Evolutionary conservation across 179 eudicot genomes (phyloP), one percentile per base, ranked within the genome.

Genomic region (Silene coronaria): DNA sequence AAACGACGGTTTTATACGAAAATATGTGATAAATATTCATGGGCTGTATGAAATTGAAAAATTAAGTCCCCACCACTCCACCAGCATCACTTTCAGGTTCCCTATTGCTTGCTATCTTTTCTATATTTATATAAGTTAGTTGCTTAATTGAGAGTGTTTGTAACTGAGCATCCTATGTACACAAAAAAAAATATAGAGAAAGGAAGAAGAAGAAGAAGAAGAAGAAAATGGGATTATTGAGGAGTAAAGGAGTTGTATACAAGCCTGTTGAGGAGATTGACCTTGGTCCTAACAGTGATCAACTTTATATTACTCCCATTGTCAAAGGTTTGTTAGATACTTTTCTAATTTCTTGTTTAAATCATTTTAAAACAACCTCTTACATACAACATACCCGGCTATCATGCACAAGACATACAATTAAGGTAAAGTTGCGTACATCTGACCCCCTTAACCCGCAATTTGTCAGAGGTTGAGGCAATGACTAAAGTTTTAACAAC

Each of bases 211-310:
- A 67, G 34, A 38, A 26, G 30, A 42, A 74, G 16, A 19, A 7
- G 10, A 36, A 24, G 6, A 64, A 75, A 22, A 82, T 92, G 97
- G 96, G 92, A 10, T 30, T 91, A 77, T 78, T 89, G 51, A 83
- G 84, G 71, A 88, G 79, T 76, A 59, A 78, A 45, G 89, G 91
- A 28, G 83, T 82, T 62, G 78, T 89, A 69, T 95, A 92, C 85
- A 89, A 89, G 80, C 85, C 89, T n/a, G 91, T 80, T 69, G 87
- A 80, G 59, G 81, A 92, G 34, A 82, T 92, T 74, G 91, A 89
- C 77, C 79, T 92, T 30, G 86, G 90, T n/a, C 87, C 90, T 64
- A 48, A 81, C 16, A 87, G 89, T 75, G 87, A 87, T 68, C 90
- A 92, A 53, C 73, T 83, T 61, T 95, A 95, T 78, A 76, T 88